phyloP scores from a whole-genome alignment of 768 basidiomycete genomes.

The Trametes coccinea region DNA sequence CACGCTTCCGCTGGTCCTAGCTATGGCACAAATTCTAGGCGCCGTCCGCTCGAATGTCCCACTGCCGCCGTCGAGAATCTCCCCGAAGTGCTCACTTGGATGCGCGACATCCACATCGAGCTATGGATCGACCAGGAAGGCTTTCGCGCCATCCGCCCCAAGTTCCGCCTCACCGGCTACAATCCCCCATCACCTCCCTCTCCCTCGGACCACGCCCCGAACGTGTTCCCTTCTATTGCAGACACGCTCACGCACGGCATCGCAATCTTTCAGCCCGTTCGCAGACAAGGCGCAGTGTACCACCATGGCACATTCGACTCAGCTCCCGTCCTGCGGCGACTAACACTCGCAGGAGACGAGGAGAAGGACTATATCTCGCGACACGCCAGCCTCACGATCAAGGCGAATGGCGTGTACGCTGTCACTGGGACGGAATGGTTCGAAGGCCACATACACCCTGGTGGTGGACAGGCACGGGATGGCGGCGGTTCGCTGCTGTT shows the following conservation, averaged over 20 bases:
- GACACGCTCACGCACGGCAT: slow-evolving; percentile 45
- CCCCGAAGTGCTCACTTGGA: slow-evolving; percentile 49
- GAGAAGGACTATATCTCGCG: slow-evolving; percentile 74
- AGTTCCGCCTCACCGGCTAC: slow-evolving; percentile 60
- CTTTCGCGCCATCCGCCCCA: slow-evolving; percentile 62
- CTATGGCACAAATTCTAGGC: no score
- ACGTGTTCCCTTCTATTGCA: slow-evolving; percentile 18
- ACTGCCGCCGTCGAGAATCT: slow-evolving; percentile 20
- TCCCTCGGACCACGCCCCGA: slow-evolving; percentile 29
- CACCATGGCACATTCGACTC: slow-evolving; percentile 64
- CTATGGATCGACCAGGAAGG: slow-evolving; percentile 85
- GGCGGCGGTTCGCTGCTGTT: slow-evolving; percentile 38
- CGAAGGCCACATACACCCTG: slow-evolving; percentile 10
- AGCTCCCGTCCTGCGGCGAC: slow-evolving; percentile 66
- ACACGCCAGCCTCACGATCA: slow-evolving; percentile 70
- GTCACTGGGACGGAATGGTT: slow-evolving; percentile 65
- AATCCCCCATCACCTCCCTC: slow-evolving; percentile 30
- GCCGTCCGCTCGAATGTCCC: no score
- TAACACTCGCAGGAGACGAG: slow-evolving; percentile 68
- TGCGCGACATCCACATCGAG: slow-evolving; percentile 54
- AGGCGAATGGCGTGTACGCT: slow-evolving; percentile 72
- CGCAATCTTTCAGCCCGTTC: slow-evolving; percentile 65
- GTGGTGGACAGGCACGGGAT: background rate
- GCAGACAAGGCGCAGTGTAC: slow-evolving; percentile 61
- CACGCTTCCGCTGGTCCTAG: no score